phyloP scores from a whole-genome alignment of 768 basidiomycete genomes.

The Agrocybe praecox region DNA sequence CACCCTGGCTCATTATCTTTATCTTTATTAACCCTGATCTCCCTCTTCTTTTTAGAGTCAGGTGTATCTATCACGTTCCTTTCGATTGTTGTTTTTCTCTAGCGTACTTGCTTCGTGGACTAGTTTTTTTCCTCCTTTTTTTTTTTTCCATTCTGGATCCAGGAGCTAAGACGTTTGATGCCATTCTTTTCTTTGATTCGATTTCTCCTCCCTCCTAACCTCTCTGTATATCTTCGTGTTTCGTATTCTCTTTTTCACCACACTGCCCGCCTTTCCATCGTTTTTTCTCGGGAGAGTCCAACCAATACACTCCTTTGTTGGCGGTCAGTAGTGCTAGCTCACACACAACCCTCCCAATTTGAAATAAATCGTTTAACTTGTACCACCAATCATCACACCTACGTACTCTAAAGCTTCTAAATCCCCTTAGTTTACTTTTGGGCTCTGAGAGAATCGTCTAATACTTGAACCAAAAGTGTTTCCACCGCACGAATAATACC shows the following conservation, averaged over 20 bases:
- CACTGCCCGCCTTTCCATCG: background rate
- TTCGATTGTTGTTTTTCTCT: background rate
- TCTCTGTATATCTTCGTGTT: background rate
- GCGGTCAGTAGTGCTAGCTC: background rate
- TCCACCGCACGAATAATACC: too few relatives aligned
- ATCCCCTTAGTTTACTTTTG: too few relatives aligned
- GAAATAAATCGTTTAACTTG: background rate
- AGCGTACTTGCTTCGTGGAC: background rate
- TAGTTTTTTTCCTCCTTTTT: background rate
- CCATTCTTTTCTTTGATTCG: background rate
- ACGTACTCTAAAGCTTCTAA: too few relatives aligned
- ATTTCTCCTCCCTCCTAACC: background rate
- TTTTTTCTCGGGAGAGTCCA: background rate
- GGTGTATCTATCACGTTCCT: slow-evolving; percentile 1
- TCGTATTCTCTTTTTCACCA: background rate
- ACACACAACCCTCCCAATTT: background rate
- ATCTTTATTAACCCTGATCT: background rate
- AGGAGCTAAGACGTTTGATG: background rate
- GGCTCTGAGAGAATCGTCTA: too few relatives aligned
- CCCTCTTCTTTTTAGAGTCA: background rate
- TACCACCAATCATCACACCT: too few relatives aligned
- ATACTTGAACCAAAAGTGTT: too few relatives aligned
- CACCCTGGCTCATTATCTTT: background rate
- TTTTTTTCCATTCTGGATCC: background rate
- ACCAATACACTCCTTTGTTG: background rate